Evolutionary conservation across 2,329 filamentous ascomycete species (phyloP), one percentile per base, ranked within the genome.

Genomic region (Lanzia echinophila): DNA sequence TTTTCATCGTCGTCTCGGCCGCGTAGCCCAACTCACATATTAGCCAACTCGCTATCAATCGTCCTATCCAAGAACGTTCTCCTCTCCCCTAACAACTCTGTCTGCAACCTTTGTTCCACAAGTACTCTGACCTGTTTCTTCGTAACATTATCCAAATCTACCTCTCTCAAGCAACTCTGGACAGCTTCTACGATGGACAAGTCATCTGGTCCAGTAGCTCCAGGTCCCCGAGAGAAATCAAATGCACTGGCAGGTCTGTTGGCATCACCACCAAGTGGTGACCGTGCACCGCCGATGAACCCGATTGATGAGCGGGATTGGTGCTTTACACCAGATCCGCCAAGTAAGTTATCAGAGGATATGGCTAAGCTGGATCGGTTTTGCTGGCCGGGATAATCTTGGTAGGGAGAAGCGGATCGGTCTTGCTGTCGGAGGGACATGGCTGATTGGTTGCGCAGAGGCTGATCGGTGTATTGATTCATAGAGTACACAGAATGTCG

Each of bases 111-210:
- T 75, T 96, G 90, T 74, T 99, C 94, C 12, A 96, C 90, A 43
- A 97, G 79, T 3, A 88, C 91, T 48, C 88, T 81, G 54, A 94
- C 86, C 73, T 97, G 92, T 75, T 99, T 99, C 83, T 97, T 99
- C 6, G 94, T 99, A 46, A 97, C 89, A n/a, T 81, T 92, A 69
- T 99, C 94, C 41, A 99, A 77, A 70, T 99, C 92, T 0, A 96
- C 90, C 65, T 96, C 92, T 15, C 78, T 73, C 58, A 99, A 76
- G 63, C 94, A 94, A 48, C 79, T 76, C 65, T 90, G 87, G 58
- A 97, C 92, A 1, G 88, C 87, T 57, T 95, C 88, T 17, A 89
- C 79, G 60, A 99, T 96, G 57, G 83, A 79, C 44, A 75, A 76
- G 64, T 97, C 91, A 60, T 87, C 88, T 0, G 90, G 88, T 0